These are phyloP conservation scores for Agastache rugosa DNA, from an alignment of 257 asterid genomes.

Conservation along the genomic window DNA sequence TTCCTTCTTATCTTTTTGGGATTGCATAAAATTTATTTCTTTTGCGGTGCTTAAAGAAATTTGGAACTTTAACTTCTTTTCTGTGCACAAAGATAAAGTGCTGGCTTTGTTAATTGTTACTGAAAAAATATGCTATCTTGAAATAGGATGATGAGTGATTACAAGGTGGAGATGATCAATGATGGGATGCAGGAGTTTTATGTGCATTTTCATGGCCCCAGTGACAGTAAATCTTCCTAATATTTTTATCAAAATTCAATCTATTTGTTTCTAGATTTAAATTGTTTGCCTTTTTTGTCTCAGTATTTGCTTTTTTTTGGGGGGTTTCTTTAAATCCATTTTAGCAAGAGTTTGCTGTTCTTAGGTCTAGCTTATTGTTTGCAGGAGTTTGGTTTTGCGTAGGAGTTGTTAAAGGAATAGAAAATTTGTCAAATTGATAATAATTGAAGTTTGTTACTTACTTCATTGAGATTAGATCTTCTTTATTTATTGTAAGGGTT, in stretches of 20 bases:
- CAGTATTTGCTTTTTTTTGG: conserved; percentile 33
- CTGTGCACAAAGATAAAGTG: conserved; percentile 12
- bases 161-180: conserved; percentile 94
- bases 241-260: conserved; percentile 27
- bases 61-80: background rate
- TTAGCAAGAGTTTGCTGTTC: background rate
- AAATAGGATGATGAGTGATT: conserved; percentile 97
- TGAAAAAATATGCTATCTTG: conserved; percentile 34
- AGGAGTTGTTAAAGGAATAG: conserved; percentile 13
- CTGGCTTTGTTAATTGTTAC: background rate
- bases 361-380: background rate
- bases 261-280: conserved; percentile 20
- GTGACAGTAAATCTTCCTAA: conserved; percentile 63
- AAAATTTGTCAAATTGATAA: background rate
- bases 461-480: conserved; percentile 22
- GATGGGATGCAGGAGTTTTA: conserved; percentile 90
- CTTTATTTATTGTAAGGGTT: conserved; percentile 17
- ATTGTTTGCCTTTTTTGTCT: conserved; percentile 16
- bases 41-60: background rate
- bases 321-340: conserved; percentile 27
- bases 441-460: conserved; percentile 16
- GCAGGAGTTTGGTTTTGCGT: conserved; percentile 18
- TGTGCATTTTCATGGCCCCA: conserved; percentile 94
- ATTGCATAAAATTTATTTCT: background rate
- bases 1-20: background rate